Base-by-base conservation (phyloP, 106 monocot species). In the Chionographis japonica region DNA sequence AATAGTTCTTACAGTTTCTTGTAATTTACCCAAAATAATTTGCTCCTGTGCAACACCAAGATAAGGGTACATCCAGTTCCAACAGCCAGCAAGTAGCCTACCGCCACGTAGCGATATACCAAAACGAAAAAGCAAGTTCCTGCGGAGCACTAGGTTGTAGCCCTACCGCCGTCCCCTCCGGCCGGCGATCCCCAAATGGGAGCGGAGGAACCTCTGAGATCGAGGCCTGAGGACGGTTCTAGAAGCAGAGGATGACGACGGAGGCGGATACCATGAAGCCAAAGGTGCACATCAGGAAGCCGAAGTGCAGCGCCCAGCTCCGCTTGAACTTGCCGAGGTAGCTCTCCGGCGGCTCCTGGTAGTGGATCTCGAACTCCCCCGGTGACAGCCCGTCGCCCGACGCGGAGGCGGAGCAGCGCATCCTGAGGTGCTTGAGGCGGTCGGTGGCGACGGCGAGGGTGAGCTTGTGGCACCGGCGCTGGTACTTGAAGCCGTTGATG, bases 271-370 rank as follows among this genome's bases (percentile, higher is more conserved):
- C 83, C 84, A 89, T 81, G 84, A 97, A 72, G 43, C 80, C 89
- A 56, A 87, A 92, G 39, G 92, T 87, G 61, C 66, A 78, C 5
- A 89, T 75, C 12, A 97, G 73, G 75, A 97, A 97, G 15, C 61
- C 89, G 52, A 97, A 89, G 61, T 92, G 80, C 68, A 92, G 39
- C 4, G 82, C 95, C 95, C 95, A 92, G 72, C 78, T 97, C 59
- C 92, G 84, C 89, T 81, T 97, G 52, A 97, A 97, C 89, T 97
- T 97, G 20, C 62, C 78, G 50, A 89, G 60, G 65, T 97, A 97
- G 58, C 80, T 89, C 74, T 97, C 95, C 6, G 91, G 89, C 17
- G 92, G 95, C 76, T 97, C 92, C 91, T 97, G 95, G 77, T 97
- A 97, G 12, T 71, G 69, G 60, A 97, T 73, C 80, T 97, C 92